Evolutionary conservation across 305 asterid genomes (phyloP).

Genomic region (Fraxinus platypoda): DNA sequence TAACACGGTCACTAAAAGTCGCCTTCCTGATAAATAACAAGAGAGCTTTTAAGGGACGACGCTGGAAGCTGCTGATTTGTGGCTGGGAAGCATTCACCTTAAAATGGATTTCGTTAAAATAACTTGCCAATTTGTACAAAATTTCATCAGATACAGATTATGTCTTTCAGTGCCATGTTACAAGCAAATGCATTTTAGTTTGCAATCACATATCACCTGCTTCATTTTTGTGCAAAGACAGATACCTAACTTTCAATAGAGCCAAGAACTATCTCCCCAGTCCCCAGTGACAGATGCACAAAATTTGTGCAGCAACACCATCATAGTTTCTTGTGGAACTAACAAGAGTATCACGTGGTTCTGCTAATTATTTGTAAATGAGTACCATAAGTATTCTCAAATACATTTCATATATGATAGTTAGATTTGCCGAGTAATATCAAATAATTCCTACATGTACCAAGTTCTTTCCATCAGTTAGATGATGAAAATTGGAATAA

Average conservation of each 20-base stretch:
- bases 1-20: not conserved
- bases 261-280: not conserved
- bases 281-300: constrained; percentile 6
- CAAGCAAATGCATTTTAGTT: not conserved
- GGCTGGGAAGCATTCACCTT: constrained; percentile 8
- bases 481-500: constrained; percentile 4
- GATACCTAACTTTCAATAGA: not conserved
- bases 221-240: not conserved
- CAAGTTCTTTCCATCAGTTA: not conserved
- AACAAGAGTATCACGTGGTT: not conserved
- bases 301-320: constrained; percentile 2
- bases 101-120: not conserved
- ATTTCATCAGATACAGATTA: not conserved
- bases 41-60: constrained; percentile 10
- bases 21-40: not conserved
- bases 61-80: constrained; percentile 4
- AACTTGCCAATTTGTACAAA: not conserved
- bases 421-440: constrained; percentile 1
- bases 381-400: constrained; percentile 1
- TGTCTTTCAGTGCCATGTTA: not conserved
- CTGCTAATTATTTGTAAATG: constrained; percentile 2
- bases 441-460: not conserved
- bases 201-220: not conserved
- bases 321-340: not conserved
- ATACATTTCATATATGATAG: constrained; percentile 6